Evolutionary conservation across 2,329 filamentous ascomycete genomes (phyloP), one percentile per base, ranked within the genome.

Genomic region (Gliomastix tumulicola): DNA sequence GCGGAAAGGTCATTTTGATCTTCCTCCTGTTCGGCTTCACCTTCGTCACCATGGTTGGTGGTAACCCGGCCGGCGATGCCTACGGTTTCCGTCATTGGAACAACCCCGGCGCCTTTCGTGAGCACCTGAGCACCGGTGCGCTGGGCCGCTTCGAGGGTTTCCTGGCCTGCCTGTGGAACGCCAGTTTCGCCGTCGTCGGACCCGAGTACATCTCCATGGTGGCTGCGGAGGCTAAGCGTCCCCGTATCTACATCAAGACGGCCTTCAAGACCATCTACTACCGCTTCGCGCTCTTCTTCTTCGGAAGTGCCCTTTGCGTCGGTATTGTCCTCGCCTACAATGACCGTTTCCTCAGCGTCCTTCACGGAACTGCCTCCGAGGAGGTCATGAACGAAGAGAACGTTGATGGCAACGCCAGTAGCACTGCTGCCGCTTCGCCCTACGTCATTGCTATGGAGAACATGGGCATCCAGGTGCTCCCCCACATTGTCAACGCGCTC

Each of bases 31-130:
- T 77, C 34, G 65, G 76, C 34, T 72, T 78, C 46, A 74, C 74
- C 13, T 57, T 82, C 19, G 62, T 80, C 34, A 74, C 81, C 41
- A 39, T 79, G 49, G 62, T 77, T 0, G 78, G 78, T 11, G 78
- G 76, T 21, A 69, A 75, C 5, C 70, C 77, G 0, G 68, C 71
- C 3, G 65, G 66, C 3, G 65, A 74, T 16, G 65, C 71, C 4
- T 69, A 78, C 37, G 81, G 82, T 1, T 84, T 84, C 52, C 58
- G 69, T 31, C 83, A 83, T 52, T 88, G 82, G 78, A 72, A 65
- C 31, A 61, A 75, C 27, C 80, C 80, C 0, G 79, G 76, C 1
- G 30, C 50, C 1, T 54, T 55, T 37, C 68, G 66, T 4, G 72
- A 77, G 42, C 63, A 76, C 37, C 68, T 79, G 39, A 69, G 74